Base-by-base conservation (phyloP, 2,329 filamentous ascomycete species). In the Didymella segeticola region DNA sequence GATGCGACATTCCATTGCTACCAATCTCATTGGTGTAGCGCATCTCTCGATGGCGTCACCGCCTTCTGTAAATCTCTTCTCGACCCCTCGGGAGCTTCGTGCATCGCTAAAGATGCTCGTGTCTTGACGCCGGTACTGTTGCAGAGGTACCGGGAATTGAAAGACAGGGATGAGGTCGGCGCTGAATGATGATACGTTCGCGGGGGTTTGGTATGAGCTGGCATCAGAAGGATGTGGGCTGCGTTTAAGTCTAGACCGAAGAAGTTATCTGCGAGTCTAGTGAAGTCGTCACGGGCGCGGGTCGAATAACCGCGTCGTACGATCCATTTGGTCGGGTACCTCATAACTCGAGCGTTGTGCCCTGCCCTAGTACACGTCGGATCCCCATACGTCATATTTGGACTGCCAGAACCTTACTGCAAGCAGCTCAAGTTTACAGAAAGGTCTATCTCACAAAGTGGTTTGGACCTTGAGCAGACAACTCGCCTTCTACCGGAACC, bases 351-450 rank as follows among this genome's bases (percentile, higher is more conserved):
- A 46, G 26, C 7, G 17, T 41, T 42, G 42, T 31, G 22, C 42
- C 30, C 20, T 29, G 14, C 38, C 23, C 29, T 14, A 7, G 42
- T 27, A 36, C 47, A 37, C 12, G n/a, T n/a, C n/a, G n/a, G n/a
- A n/a, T n/a, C n/a, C n/a, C n/a, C 36, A 42, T 53, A 47, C 36
- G 43, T 47, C 49, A 53, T 38, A 42, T 3, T 14, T 19, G 17
- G 25, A 15, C 30, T 23, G 23, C 1, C 9, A 33, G n/a, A n/a
- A 31, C n/a, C 10, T 41, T 14, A 26, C 17, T 15, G 12, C 36
- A 22, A 41, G 15, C 10, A 27, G 11, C 6, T 22, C 17, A 22
- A n/a, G 10, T 27, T 22, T 5, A 5, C 8, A 8, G 11, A 11
- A 2, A 2, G 23, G 25, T 17, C n/a, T 9, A 19, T 15, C n/a